Percentiles rank a stretch among this genome's conserved stretches.
Conservation (phyloP, 2,329 filamentous ascomycete species). For the Fusarium pseudocircinatum region DNA sequence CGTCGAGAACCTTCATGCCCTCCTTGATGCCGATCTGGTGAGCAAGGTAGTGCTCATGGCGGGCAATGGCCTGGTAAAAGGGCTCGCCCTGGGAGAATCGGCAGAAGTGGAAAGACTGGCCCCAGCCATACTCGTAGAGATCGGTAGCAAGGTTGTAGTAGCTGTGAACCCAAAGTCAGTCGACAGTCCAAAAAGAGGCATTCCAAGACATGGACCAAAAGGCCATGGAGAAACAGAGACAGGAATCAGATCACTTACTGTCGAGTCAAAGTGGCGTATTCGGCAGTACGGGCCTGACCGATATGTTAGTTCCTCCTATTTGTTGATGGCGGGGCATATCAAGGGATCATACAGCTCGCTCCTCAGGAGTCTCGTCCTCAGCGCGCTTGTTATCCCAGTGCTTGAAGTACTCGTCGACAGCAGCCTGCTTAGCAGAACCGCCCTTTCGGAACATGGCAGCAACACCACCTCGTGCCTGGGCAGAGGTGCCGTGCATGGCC, state of each 20-base stretch:
- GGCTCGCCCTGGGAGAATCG: constrained; percentile 87
- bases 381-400: constrained; percentile 90
- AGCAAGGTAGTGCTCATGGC: constrained; percentile 98
- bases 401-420: constrained; percentile 93
- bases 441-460: constrained; percentile 89
- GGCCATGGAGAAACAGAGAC: neutral
- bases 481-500: constrained; percentile 80
- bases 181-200: neutral
- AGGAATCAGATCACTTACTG: constrained; percentile 68
- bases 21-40: constrained; percentile 87
- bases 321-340: constrained; percentile 25
- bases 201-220: neutral
- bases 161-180: constrained; percentile 54
- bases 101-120: constrained; percentile 96
- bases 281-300: constrained; percentile 75
- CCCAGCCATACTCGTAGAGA: constrained; percentile 97
- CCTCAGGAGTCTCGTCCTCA: constrained; percentile 82
- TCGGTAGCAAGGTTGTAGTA: constrained; percentile 99
- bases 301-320: constrained; percentile 32
- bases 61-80: constrained; percentile 90
- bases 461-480: constrained; percentile 76
- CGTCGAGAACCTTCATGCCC: constrained; percentile 90
- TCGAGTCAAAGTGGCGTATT: constrained; percentile 93
- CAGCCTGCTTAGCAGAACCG: constrained; percentile 76
- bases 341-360: constrained; percentile 71